Base-by-base conservation (phyloP, 2,329 filamentous ascomycete genomes). In the Cladosporium sp. region DNA sequence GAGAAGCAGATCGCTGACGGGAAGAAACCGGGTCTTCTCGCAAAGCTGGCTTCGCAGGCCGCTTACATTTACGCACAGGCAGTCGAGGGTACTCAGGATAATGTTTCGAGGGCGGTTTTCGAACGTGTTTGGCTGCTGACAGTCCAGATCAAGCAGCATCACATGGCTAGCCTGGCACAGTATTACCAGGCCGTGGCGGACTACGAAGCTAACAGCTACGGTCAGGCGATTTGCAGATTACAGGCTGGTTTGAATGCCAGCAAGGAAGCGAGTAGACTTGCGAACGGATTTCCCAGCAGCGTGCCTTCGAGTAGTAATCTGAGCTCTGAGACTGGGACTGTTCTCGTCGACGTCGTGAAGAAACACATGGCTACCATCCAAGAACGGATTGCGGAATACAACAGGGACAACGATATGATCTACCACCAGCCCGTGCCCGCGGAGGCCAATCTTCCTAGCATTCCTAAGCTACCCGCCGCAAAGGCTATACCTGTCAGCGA, bases 401-500 rank as follows among this genome's bases (percentile, higher is more conserved):
- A 80, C 59, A 96, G 95, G 64, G 93, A 99, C 68, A 99, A 99
- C 60, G 93, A 99, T 66, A 97, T 93, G 69, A 96, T 99, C 66
- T 99, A 99, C 65, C 93, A 99, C 66, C 89, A 97, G 61, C 85
- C 83, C 1, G 85, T 99, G 1, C 92, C 93, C 0, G 84, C 85
- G 8, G 90, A 96, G 68, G 88, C 90, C 3, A 86, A 85, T 22
- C 73, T 99, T 11, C 74, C 88, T 1, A 80, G 86, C 1, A 90
- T 99, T 43, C 80, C 90, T 3, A 99, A 97, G 68, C 78, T 97
- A 13, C 90, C 92, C 4, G 95, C 93, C 1, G 91, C 93, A 7
- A 99, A 99, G 68, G 90, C 93, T 3, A 97, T 99, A 55, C 92
- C 93, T 0, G 92, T 99, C 24, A 95, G 88, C 65, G 95, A 99